Conservation (phyloP, 106 monocot species). For the Cymbidium sinense region DNA sequence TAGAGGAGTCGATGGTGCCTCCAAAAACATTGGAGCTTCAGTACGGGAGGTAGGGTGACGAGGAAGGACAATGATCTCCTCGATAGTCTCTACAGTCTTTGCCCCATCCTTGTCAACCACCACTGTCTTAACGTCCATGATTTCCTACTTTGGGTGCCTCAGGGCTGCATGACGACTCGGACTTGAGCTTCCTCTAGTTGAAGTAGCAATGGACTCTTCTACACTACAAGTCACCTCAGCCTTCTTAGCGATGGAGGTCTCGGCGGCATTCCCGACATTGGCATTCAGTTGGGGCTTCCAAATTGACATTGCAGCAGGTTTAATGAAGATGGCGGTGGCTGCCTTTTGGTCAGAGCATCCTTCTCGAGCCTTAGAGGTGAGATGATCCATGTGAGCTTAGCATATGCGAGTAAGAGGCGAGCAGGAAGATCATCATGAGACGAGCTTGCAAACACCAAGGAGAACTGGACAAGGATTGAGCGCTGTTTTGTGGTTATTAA, state of each 20-base stretch:
- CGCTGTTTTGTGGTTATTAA: no score
- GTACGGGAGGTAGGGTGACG: not conserved
- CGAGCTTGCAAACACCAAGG: no score
- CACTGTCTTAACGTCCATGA: not conserved
- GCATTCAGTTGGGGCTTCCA: no score
- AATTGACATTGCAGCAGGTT: no score
- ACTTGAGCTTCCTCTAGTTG: conserved; percentile 1
- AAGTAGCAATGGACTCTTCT: not conserved
- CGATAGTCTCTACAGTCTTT: conserved; percentile 42
- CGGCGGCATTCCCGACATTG: not conserved
- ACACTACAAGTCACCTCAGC: not conserved
- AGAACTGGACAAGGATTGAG: no score
- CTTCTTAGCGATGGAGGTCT: not conserved
- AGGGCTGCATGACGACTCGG: conserved; percentile 2
- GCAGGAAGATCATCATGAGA: no score
- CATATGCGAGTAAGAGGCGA: no score
- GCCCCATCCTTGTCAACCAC: conserved; percentile 14
- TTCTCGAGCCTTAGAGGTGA: no score
- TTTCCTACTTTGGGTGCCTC: conserved; percentile 6
- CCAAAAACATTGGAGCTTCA: not conserved
- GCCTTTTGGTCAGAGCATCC: no score
- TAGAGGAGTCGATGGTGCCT: not conserved
- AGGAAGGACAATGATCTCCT: conserved; percentile 29
- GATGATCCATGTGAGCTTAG: no score
- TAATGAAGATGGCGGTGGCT: no score